A percentile compares a stretch with the other conserved stretches of the same genome.
Evolutionary conservation across 352 stramenopile species (phyloP).

Genomic region (Globisporangium abappressorium): DNA sequence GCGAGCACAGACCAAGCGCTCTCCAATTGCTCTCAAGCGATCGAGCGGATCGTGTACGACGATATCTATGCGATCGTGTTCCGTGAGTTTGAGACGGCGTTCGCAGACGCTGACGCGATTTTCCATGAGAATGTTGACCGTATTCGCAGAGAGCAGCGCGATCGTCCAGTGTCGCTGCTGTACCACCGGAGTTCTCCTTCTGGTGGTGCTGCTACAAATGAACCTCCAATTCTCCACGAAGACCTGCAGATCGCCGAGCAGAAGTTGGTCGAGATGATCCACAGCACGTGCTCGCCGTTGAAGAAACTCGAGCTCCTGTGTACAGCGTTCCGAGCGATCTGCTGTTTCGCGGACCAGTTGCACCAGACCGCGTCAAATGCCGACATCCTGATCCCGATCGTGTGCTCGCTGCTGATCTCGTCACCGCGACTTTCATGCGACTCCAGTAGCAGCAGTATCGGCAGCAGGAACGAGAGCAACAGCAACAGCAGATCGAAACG

Average conservation of each 20-base stretch:
- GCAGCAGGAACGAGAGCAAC: not conserved
- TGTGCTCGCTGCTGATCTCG: constrained; percentile 59
- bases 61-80: constrained; percentile 67
- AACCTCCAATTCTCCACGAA: constrained; percentile 22
- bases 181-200: not conserved
- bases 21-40: constrained; percentile 42
- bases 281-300: constrained; percentile 46
- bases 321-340: constrained; percentile 55
- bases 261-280: constrained; percentile 44
- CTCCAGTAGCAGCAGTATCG: not conserved
- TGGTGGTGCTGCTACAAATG: constrained; percentile 1
- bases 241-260: constrained; percentile 43
- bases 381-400: constrained; percentile 69
- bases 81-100: constrained; percentile 42
- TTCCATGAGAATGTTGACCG: constrained; percentile 48
- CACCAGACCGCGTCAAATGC: constrained; percentile 60
- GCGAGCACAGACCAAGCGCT: constrained; percentile 48
- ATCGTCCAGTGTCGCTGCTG: constrained; percentile 22
- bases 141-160: constrained; percentile 48
- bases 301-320: constrained; percentile 66
- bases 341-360: constrained; percentile 62
- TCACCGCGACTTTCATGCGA: constrained; percentile 27
- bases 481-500: not conserved
- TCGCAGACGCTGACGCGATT: constrained; percentile 36
- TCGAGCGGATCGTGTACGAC: constrained; percentile 66